Conservation (phyloP, 2,329 filamentous ascomycete species). For the Dactylellina haptotyla region DNA sequence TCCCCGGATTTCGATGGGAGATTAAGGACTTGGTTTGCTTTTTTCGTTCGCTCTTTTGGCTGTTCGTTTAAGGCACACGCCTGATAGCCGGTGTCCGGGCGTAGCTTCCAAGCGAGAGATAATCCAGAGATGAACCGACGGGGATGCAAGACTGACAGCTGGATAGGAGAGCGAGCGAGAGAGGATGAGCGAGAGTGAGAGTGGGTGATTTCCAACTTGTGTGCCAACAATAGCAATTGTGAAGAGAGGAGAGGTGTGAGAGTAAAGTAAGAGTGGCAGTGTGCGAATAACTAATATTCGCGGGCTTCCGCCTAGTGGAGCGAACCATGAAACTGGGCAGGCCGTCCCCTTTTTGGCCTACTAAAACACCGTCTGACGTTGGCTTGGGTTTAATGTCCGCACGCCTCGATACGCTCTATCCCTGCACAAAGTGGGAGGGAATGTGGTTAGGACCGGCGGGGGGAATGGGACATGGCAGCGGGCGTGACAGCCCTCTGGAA, state of each 20-base stretch:
- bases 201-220: slow-evolving; percentile 11
- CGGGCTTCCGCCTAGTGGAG: not conserved
- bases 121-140: slow-evolving; percentile 16
- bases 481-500: slow-evolving; percentile 38
- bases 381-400: slow-evolving; percentile 51
- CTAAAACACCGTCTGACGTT: slow-evolving; percentile 41
- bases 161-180: slow-evolving; percentile 1
- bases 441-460: slow-evolving; percentile 40
- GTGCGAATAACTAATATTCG: not conserved
- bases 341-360: slow-evolving; percentile 33
- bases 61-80: slow-evolving; percentile 39
- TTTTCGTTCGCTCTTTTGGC: slow-evolving; percentile 40
- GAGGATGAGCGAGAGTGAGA: not conserved
- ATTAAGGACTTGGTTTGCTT: slow-evolving; percentile 42
- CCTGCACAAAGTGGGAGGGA: slow-evolving; percentile 10
- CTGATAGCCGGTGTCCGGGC: slow-evolving; percentile 37
- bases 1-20: slow-evolving; percentile 53
- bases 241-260: slow-evolving; percentile 17
- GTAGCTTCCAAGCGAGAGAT: slow-evolving; percentile 40
- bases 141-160: slow-evolving; percentile 26
- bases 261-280: too few species aligned
- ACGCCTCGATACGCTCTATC: slow-evolving; percentile 43
- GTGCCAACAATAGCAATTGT: slow-evolving; percentile 1
- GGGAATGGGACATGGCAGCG: slow-evolving; percentile 23
- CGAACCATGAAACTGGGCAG: slow-evolving; percentile 9